phyloP scores from a whole-genome alignment of 768 basidiomycete genomes.

The Macrolepiota dolichaula region DNA sequence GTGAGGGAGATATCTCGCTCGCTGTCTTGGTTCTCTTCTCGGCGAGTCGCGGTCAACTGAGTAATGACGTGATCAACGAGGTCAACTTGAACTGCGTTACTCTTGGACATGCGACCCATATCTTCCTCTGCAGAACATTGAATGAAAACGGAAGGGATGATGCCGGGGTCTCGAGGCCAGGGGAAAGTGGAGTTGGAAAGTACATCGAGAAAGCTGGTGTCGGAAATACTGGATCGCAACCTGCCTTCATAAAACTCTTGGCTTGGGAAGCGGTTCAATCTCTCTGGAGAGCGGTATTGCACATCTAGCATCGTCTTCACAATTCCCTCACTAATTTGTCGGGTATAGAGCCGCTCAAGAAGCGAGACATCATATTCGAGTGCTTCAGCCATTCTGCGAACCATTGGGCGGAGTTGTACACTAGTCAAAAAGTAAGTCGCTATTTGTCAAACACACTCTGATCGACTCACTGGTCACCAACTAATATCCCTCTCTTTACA shows the following conservation, averaged over 20 bases:
- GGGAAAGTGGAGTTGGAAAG: constrained; percentile 45
- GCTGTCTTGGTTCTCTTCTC: constrained; percentile 12
- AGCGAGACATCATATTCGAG: constrained; percentile 60
- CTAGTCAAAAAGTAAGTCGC: constrained; percentile 26
- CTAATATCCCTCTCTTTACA: constrained; percentile 51
- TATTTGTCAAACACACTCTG: not conserved
- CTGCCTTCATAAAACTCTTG: constrained; percentile 57
- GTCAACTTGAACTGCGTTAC: constrained; percentile 56
- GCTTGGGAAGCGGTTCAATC: constrained; percentile 60
- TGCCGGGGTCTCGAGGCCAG: constrained; percentile 44
- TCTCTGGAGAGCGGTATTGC: constrained; percentile 62
- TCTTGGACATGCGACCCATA: constrained; percentile 55
- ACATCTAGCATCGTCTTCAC: constrained; percentile 64
- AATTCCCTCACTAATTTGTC: constrained; percentile 29
- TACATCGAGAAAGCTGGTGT: constrained; percentile 32
- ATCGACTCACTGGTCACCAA: constrained; percentile 64
- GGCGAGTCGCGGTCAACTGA: constrained; percentile 29
- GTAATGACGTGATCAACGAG: constrained; percentile 45
- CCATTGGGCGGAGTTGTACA: constrained; percentile 66
- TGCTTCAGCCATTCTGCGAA: constrained; percentile 53
- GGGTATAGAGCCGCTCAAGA: constrained; percentile 56
- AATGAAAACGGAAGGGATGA: constrained; percentile 55
- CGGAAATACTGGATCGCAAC: constrained; percentile 42
- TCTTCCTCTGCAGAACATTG: constrained; percentile 58
- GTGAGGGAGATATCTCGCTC: constrained; percentile 33